Base-by-base conservation (phyloP, 2,329 filamentous ascomycete genomes). In the Ophiocordyceps unilateralis region DNA sequence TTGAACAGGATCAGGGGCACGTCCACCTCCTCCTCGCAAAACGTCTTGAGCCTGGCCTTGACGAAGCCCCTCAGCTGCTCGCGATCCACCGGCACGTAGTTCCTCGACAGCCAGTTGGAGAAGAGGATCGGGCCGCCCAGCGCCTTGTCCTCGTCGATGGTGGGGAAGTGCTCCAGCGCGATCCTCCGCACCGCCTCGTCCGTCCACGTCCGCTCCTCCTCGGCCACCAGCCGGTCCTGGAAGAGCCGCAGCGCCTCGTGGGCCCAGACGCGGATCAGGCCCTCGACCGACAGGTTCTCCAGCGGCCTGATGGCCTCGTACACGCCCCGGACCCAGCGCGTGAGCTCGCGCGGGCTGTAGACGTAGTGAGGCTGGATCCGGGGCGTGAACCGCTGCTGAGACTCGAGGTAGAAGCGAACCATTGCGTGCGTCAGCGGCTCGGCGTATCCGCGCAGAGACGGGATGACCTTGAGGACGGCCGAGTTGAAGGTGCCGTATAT, bases 1-100 rank as follows among this genome's bases (percentile, higher is more conserved):
- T 99, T 96, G 70, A 98, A 99, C n/a, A 98, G 69, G 49, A 99
- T 93, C 41, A 99, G 75, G 30, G 93, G 91, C 42, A 98, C 93
- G 60, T 99, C 91, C 14, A 99, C 88, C 59, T 98, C 93, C 69
- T 99, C 91, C 58, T 99, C 93, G 57, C 91, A 99, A 72, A 99
- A 99, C 0, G 91, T 98, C 68, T 83, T 89, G 46, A 99, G 75
- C 56, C 91, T 81, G 42, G 91, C 91, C 65, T 95, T 96, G 59
- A 98, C 91, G 52, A 96, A 98, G 51, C 96, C 91, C 52, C 93
- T 81, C 32, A 99, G 71, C 55, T 93, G 83, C 57, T 98, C 91
- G 51, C 91, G 83, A 55, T 94, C 87, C 34, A 99, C 91, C 7
- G 91, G 91, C 11, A 96, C 78, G 56, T 99, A 99, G 60, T 99